These are phyloP conservation scores for Leishmania braziliensis DNA, from an alignment of 208 protist genomes.

Conservation along the genomic window DNA sequence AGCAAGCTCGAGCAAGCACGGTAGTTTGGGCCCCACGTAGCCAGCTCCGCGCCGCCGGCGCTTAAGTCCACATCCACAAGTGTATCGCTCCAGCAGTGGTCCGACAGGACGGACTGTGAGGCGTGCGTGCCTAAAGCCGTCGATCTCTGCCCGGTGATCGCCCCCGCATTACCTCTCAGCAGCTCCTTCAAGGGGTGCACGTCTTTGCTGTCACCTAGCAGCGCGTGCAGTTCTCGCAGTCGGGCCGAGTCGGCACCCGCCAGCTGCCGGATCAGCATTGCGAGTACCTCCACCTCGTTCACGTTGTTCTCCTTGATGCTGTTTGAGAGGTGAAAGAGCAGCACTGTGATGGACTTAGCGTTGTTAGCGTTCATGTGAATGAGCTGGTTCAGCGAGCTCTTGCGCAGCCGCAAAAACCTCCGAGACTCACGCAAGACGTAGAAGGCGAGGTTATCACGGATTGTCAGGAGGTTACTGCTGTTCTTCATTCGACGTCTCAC, in stretches of 20 bases:
- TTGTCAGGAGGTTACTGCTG: slow-evolving; percentile 74
- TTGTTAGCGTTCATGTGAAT: slow-evolving; percentile 73
- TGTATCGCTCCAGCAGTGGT: slow-evolving; percentile 25
- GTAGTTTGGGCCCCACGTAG: slow-evolving; percentile 1
- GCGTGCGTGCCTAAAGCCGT: background rate
- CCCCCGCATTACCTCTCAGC: slow-evolving; percentile 28
- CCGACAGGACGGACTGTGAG: slow-evolving; percentile 14
- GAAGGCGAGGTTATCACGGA: slow-evolving; percentile 73
- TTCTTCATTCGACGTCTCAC: slow-evolving; percentile 89
- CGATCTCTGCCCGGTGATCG: background rate
- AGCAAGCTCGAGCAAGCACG: slow-evolving; percentile 5
- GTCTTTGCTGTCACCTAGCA: slow-evolving; percentile 40
- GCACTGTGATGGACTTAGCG: slow-evolving; percentile 48
- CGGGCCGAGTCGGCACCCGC: slow-evolving; percentile 43
- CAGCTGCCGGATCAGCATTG: slow-evolving; percentile 59
- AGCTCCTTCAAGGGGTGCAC: slow-evolving; percentile 49
- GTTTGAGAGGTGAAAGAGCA: slow-evolving; percentile 56
- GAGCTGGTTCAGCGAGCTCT: slow-evolving; percentile 60
- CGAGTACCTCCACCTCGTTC: slow-evolving; percentile 72
- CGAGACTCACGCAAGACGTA: slow-evolving; percentile 53
- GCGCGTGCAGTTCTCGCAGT: slow-evolving; percentile 38
- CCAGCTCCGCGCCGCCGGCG: slow-evolving; percentile 4
- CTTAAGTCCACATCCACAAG: slow-evolving; percentile 21
- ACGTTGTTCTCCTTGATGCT: slow-evolving; percentile 59
- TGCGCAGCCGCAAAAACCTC: slow-evolving; percentile 43